Evolutionary conservation across 2,329 filamentous ascomycete genomes (phyloP).

Genomic region (Talaromyces funiculosus): DNA sequence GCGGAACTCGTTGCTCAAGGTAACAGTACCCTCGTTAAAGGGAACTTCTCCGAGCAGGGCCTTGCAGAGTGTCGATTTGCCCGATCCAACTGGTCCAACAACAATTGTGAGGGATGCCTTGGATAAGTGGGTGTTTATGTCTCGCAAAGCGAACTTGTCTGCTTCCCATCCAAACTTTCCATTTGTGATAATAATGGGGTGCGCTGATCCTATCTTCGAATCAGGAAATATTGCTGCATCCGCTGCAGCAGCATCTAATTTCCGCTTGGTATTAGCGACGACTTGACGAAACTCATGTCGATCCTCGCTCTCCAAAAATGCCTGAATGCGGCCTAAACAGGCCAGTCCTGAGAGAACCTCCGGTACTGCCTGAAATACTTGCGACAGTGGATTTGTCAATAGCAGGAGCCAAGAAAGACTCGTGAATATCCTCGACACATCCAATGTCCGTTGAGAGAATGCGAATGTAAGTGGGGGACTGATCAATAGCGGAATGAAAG

Average conservation of each 20-base stretch:
- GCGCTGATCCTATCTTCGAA: not conserved
- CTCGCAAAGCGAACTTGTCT: not conserved
- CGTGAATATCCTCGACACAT: conserved; percentile 21
- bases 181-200: not conserved
- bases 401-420: conserved; percentile 22
- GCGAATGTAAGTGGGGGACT: conserved; percentile 5
- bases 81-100: conserved; percentile 16
- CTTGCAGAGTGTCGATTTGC: conserved; percentile 32
- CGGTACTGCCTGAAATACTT: conserved; percentile 19
- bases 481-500: conserved; percentile 15
- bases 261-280: not conserved
- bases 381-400: conserved; percentile 13
- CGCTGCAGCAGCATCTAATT: not conserved
- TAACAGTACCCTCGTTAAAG: conserved; percentile 19
- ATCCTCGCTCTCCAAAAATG: conserved; percentile 19
- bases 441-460: conserved; percentile 9
- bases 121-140: not conserved
- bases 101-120: conserved; percentile 5
- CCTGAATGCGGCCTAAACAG: conserved; percentile 23
- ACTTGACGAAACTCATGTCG: conserved; percentile 1
- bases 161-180: conserved; percentile 7
- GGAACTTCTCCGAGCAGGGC: conserved; percentile 32
- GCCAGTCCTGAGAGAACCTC: conserved; percentile 11
- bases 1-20: conserved; percentile 6
- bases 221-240: not conserved